These are phyloP conservation scores for Tulasnella sp. DNA, from an alignment of 768 basidiomycete species.

Conservation along the genomic window DNA sequence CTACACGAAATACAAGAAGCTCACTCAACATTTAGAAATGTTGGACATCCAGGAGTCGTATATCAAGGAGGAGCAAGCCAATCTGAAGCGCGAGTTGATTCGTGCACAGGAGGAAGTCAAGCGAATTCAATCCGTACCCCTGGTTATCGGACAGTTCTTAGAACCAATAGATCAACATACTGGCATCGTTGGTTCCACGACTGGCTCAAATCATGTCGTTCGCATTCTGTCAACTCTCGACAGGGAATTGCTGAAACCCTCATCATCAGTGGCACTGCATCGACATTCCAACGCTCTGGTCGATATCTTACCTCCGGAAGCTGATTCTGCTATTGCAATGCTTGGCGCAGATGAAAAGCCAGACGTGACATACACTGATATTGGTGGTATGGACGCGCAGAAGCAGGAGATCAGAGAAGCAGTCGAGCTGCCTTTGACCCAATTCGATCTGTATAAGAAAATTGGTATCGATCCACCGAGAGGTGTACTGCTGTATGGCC, in stretches of 20 bases:
- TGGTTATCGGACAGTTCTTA: slow-evolving; percentile 98
- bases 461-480: slow-evolving; percentile 98
- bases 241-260: slow-evolving; percentile 92
- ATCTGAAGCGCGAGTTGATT: slow-evolving; percentile 93
- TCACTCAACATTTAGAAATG: slow-evolving; percentile 89
- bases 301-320: slow-evolving; percentile 96
- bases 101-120: slow-evolving; percentile 99
- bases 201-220: slow-evolving; percentile 96
- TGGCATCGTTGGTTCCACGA: slow-evolving; percentile 94
- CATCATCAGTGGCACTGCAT: slow-evolving; percentile 94
- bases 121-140: slow-evolving; percentile 94
- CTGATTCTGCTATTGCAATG: slow-evolving; percentile 94
- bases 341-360: slow-evolving; percentile 89
- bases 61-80: slow-evolving; percentile 97
- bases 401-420: slow-evolving; percentile 99
- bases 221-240: slow-evolving; percentile 94
- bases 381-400: slow-evolving; percentile 94
- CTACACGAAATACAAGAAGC: slow-evolving; percentile 95
- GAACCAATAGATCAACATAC: slow-evolving; percentile 97
- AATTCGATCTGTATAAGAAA: slow-evolving; percentile 97
- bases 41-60: slow-evolving; percentile 90
- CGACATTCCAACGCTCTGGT: slow-evolving; percentile 97
- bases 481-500: slow-evolving; percentile 92
- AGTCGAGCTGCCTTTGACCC: slow-evolving; percentile 89
- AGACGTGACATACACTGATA: slow-evolving; percentile 83